A percentile compares a stretch with the other conserved stretches of the same genome.
phyloP scores from a whole-genome alignment of 2,329 filamentous ascomycete species.

The Epichloe uncinata region DNA sequence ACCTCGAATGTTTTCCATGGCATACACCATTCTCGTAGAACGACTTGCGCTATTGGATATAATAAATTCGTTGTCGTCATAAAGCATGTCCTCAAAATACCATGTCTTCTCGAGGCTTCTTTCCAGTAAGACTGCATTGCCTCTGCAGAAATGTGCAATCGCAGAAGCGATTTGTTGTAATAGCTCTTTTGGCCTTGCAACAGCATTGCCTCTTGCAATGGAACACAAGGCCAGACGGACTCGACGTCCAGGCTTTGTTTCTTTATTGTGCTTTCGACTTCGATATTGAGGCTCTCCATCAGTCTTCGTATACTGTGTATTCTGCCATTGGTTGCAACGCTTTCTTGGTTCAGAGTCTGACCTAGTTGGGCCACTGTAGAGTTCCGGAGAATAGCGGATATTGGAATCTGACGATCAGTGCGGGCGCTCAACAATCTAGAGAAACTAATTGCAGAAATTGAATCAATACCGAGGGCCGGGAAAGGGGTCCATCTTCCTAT shows the following conservation, averaged over 20 bases:
- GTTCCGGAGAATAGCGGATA: slow-evolving; percentile 58
- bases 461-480: slow-evolving; percentile 68
- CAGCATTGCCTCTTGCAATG: slow-evolving; percentile 80
- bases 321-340: not conserved
- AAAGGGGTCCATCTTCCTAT: slow-evolving; percentile 59
- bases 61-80: slow-evolving; percentile 44
- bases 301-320: slow-evolving; percentile 14
- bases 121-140: slow-evolving; percentile 48
- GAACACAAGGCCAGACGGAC: slow-evolving; percentile 65
- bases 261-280: not conserved
- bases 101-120: slow-evolving; percentile 50
- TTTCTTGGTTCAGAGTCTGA: slow-evolving; percentile 10
- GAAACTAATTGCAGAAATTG: slow-evolving; percentile 64
- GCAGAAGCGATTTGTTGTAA: slow-evolving; percentile 57
- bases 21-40: slow-evolving; percentile 36
- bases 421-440: slow-evolving; percentile 40
- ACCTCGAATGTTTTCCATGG: slow-evolving; percentile 26
- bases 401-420: slow-evolving; percentile 37
- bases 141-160: slow-evolving; percentile 35
- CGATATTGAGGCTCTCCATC: not conserved
- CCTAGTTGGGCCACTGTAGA: slow-evolving; percentile 52
- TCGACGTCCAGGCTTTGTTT: slow-evolving; percentile 26
- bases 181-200: slow-evolving; percentile 44
- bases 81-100: slow-evolving; percentile 69
- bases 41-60: slow-evolving; percentile 59